These are phyloP conservation scores for Lipomyces sp. DNA, from an alignment of 805 yeast species.

Conservation along the genomic window DNA sequence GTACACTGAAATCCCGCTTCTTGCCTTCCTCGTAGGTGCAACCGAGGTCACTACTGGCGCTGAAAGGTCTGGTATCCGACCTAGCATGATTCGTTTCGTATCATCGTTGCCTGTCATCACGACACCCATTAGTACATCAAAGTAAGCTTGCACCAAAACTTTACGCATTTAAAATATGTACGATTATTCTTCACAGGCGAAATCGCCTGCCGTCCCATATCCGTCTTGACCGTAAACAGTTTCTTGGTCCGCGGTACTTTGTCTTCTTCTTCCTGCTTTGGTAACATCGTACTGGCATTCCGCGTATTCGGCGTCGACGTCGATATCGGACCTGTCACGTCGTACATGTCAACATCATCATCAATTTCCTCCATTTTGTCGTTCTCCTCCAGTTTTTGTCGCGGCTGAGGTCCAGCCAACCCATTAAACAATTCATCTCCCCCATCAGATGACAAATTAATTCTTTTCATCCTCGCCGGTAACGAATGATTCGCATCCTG, in stretches of 20 bases:
- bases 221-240: neutral
- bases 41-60: neutral
- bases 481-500: neutral
- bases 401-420: neutral
- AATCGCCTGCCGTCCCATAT: neutral
- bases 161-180: conserved; percentile 2
- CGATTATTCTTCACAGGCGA: conserved; percentile 7
- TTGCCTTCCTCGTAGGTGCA: neutral
- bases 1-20: neutral
- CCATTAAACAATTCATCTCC: neutral
- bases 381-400: neutral
- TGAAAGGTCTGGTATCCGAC: neutral
- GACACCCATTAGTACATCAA: neutral
- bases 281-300: neutral
- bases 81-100: neutral
- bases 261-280: neutral
- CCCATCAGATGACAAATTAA: neutral
- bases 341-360: neutral
- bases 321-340: neutral
- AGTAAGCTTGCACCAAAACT: neutral
- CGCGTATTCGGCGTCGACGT: conserved; percentile 6
- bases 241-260: conserved; percentile 5
- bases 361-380: neutral
- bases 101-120: neutral
- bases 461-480: neutral